A percentile compares a stretch with the other conserved stretches of the same genome.
Evolutionary conservation across 2,329 filamentous ascomycete species (phyloP).

Genomic region (Calycina marina): DNA sequence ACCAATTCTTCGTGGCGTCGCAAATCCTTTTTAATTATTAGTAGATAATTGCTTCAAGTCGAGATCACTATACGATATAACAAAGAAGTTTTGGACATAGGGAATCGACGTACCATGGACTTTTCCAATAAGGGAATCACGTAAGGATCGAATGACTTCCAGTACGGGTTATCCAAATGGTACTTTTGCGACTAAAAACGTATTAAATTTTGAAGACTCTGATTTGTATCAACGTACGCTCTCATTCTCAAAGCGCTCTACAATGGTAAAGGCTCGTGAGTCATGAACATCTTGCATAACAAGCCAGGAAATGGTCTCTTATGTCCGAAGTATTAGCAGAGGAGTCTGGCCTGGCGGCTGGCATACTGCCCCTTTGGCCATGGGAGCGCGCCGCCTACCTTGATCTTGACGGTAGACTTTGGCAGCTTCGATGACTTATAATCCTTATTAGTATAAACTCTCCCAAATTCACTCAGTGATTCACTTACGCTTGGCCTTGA

Average conservation of each 20-base stretch:
- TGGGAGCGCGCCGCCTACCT: no score
- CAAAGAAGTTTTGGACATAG: no score
- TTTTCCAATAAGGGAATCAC: slow-evolving; percentile 53
- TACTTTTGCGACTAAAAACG: slow-evolving; percentile 40
- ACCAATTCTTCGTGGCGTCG: no score
- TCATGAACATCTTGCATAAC: slow-evolving; percentile 65
- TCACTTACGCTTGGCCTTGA: slow-evolving; percentile 49
- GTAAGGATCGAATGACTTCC: slow-evolving; percentile 58
- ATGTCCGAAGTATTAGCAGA: no score
- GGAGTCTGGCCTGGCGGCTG: no score
- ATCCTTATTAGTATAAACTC: background rate
- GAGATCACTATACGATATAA: no score
- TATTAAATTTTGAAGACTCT: background rate
- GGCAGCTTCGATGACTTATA: slow-evolving; percentile 46
- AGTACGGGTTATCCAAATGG: slow-evolving; percentile 34
- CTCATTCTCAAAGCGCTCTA: slow-evolving; percentile 59
- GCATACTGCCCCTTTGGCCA: no score
- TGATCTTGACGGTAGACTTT: slow-evolving; percentile 57
- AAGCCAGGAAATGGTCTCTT: slow-evolving; percentile 56
- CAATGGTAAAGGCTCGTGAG: slow-evolving; percentile 56
- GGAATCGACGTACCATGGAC: slow-evolving; percentile 57
- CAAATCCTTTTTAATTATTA: no score
- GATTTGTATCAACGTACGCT: slow-evolving; percentile 29
- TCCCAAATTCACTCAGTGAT: background rate
- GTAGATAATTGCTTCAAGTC: no score